A percentile compares a stretch with the other conserved stretches of the same genome.
phyloP scores from a whole-genome alignment of 495 filamentous ascomycete genomes.

The Podospora appendiculata region DNA sequence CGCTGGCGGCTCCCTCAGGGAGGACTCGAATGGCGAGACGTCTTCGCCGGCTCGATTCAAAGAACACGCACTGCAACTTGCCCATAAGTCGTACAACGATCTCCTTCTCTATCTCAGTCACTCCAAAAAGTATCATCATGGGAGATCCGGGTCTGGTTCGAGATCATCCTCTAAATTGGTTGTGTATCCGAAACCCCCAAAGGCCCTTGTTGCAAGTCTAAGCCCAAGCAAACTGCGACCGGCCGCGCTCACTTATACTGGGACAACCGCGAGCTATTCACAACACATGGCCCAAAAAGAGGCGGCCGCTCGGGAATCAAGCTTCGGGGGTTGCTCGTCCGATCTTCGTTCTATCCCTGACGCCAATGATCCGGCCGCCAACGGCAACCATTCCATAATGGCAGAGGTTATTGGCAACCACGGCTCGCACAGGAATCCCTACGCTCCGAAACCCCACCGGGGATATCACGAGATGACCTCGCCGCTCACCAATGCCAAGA shows the following conservation, averaged over 20 bases:
- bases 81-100: conserved; percentile 82
- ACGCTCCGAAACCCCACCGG: conserved; percentile 10
- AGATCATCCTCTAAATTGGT: conserved; percentile 30
- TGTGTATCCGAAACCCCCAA: conserved; percentile 41
- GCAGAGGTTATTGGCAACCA: conserved; percentile 7
- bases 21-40: conserved; percentile 3
- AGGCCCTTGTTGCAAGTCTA: conserved; percentile 13
- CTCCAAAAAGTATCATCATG: conserved; percentile 39
- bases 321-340: neutral
- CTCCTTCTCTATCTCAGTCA: conserved; percentile 70
- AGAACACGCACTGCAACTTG: conserved; percentile 76
- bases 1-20: neutral
- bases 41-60: conserved; percentile 55
- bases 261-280: conserved; percentile 8
- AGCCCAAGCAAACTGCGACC: conserved; percentile 5
- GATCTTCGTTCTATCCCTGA: neutral
- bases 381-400: conserved; percentile 2
- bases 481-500: conserved; percentile 46
- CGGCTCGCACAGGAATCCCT: conserved; percentile 5
- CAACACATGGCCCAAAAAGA: conserved; percentile 19
- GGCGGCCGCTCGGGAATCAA: conserved; percentile 5
- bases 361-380: neutral
- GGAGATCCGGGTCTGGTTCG: conserved; percentile 13
- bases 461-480: conserved; percentile 14
- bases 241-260: conserved; percentile 1